These are phyloP conservation scores for Symbiotaphrina buchneri DNA, from an alignment of 495 filamentous ascomycete species.

Conservation along the genomic window DNA sequence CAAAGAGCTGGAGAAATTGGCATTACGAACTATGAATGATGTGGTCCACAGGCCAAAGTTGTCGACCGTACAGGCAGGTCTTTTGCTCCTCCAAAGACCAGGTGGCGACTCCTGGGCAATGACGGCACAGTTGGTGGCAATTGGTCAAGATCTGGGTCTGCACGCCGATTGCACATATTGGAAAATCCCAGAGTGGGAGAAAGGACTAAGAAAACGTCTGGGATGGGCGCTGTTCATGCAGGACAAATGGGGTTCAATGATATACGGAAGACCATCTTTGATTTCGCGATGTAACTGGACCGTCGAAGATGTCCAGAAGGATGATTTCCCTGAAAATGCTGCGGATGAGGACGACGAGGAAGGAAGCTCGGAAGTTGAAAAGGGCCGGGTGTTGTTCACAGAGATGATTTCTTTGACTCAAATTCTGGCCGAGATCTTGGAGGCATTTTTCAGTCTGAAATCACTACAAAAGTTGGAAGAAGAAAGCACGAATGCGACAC, in stretches of 20 bases:
- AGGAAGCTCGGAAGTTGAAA: conserved; percentile 33
- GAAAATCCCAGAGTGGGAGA: conserved; percentile 77
- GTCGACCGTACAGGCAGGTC: conserved; percentile 81
- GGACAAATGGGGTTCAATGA: conserved; percentile 82
- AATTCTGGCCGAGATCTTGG: conserved; percentile 57
- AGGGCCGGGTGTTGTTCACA: conserved; percentile 42
- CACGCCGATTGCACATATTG: conserved; percentile 75
- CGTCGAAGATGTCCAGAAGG: conserved; percentile 38
- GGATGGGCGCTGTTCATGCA: conserved; percentile 87
- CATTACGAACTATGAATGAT: conserved; percentile 45
- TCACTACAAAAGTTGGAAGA: conserved; percentile 24
- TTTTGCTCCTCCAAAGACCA: conserved; percentile 73
- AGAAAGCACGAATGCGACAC: conserved; percentile 17
- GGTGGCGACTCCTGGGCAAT: conserved; percentile 69
- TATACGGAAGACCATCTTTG: conserved; percentile 68
- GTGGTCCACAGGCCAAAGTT: conserved; percentile 70
- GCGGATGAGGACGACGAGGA: conserved; percentile 33
- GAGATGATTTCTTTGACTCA: conserved; percentile 55
- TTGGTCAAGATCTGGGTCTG: conserved; percentile 64
- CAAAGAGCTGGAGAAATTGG: conserved; percentile 51
- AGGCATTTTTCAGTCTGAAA: conserved; percentile 56
- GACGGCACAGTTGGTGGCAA: conserved; percentile 64
- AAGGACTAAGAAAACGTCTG: conserved; percentile 57
- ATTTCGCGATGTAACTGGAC: conserved; percentile 69
- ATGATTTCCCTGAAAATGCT: conserved; percentile 47